phyloP scores from a whole-genome alignment of 106 monocot species.

The Chionographis japonica region DNA sequence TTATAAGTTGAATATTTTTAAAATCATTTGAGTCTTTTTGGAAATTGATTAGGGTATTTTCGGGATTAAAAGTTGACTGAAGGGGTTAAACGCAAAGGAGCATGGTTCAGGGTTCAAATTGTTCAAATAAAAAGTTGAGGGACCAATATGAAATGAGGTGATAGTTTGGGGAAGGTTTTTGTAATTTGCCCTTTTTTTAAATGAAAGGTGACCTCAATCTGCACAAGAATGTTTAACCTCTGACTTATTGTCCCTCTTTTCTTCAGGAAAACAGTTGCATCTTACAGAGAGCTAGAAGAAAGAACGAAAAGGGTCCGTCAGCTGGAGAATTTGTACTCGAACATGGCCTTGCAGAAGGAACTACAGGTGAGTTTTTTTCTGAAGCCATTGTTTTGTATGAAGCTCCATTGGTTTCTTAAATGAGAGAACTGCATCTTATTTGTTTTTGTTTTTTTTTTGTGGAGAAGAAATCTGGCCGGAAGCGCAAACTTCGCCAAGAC shows the following conservation, averaged over 20 bases:
- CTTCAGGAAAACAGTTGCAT: slow-evolving; percentile 65
- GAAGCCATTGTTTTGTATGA: background rate
- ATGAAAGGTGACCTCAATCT: background rate
- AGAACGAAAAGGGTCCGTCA: slow-evolving; percentile 57
- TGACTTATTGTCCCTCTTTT: background rate
- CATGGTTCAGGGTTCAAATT: no score
- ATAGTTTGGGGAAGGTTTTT: no score
- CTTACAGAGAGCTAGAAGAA: slow-evolving; percentile 76
- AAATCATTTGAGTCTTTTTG: no score
- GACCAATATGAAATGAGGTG: no score
- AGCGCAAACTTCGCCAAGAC: no score
- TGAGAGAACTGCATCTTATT: background rate
- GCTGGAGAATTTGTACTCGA: slow-evolving; percentile 69
- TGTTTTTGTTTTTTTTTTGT: background rate
- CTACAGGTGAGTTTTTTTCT: slow-evolving; percentile 38
- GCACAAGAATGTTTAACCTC: background rate
- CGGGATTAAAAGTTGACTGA: no score
- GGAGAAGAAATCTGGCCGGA: no score
- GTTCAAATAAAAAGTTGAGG: no score
- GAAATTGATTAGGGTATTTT: no score
- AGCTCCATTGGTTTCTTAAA: background rate
- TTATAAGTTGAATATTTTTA: no score
- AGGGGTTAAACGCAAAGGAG: no score
- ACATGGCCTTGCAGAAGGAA: slow-evolving; percentile 92
- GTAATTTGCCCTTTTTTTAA: background rate